Conservation (phyloP, 768 basidiomycete species). For the Collybiopsis luxurians region DNA sequence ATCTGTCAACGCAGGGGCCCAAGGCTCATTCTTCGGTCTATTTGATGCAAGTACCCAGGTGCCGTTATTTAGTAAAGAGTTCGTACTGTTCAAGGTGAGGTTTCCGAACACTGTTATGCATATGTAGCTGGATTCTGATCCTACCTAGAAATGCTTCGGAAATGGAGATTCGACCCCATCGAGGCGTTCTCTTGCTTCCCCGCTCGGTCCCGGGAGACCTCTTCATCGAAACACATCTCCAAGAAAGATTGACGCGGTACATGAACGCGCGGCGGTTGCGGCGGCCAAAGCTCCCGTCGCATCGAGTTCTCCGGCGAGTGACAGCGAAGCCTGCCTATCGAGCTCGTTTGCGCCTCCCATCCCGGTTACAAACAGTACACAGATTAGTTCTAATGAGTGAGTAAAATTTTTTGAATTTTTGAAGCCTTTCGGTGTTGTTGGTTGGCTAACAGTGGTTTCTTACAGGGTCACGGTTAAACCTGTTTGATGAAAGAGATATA, state of each 20-base stretch:
- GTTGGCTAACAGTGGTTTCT: too few relatives aligned
- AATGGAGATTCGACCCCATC: not conserved
- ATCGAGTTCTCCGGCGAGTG: not conserved
- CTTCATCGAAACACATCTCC: too few relatives aligned
- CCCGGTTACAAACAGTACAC: not conserved
- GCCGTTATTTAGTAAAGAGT: slow-evolving; percentile 28
- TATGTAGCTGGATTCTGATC: too few relatives aligned
- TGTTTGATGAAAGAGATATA: too few relatives aligned
- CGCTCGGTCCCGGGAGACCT: too few relatives aligned
- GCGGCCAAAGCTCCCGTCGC: not conserved
- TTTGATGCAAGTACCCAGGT: slow-evolving; percentile 23
- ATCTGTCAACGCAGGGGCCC: slow-evolving; percentile 28
- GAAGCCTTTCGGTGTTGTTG: too few relatives aligned
- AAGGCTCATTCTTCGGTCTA: slow-evolving; percentile 26
- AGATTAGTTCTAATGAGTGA: not conserved
- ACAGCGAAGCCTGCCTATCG: not conserved
- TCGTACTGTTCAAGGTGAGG: slow-evolving; percentile 30
- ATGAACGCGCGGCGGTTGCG: not conserved
- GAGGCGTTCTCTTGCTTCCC: not conserved
- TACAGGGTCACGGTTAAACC: too few relatives aligned
- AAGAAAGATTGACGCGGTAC: not conserved
- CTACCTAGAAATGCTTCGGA: slow-evolving; percentile 6
- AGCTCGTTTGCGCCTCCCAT: not conserved
- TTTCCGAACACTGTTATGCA: too few relatives aligned
- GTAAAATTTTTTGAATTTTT: too few relatives aligned